Evolutionary conservation across 768 basidiomycete species (phyloP).

Genomic region (Omphalotus guepiniiformis): DNA sequence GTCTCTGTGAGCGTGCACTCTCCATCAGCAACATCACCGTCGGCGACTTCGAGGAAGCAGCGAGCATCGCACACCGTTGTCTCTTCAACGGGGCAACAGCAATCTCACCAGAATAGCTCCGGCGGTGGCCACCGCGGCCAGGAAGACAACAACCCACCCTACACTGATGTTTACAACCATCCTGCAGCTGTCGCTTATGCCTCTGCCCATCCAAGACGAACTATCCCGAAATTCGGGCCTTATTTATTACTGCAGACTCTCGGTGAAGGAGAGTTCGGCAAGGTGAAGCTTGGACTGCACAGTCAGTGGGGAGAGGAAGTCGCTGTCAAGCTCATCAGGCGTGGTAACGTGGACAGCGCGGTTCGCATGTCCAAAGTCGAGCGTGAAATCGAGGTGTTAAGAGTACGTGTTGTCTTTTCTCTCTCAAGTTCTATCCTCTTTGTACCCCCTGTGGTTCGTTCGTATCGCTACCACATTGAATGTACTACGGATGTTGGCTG

Average conservation of each 20-base stretch:
- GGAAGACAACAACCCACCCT: constrained; percentile 43
- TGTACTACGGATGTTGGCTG: no score
- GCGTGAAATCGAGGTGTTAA: constrained; percentile 94
- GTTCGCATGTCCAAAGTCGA: constrained; percentile 93
- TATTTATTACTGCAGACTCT: constrained; percentile 94
- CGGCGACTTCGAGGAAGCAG: constrained; percentile 47
- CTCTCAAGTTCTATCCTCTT: neutral
- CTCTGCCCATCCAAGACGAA: constrained; percentile 77
- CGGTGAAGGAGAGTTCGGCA: constrained; percentile 98
- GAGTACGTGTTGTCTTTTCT: constrained; percentile 49
- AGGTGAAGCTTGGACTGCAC: constrained; percentile 97
- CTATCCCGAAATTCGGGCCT: constrained; percentile 91
- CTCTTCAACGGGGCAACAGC: constrained; percentile 41
- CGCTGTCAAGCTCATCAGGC: constrained; percentile 94
- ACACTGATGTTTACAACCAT: constrained; percentile 77
- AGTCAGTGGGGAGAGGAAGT: constrained; percentile 94
- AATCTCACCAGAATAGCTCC: constrained; percentile 23
- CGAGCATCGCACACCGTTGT: constrained; percentile 73
- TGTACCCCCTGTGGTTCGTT: no score
- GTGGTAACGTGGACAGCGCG: constrained; percentile 85
- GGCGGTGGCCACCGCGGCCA: constrained; percentile 24
- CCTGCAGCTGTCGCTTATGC: constrained; percentile 83
- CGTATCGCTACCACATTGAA: no score
- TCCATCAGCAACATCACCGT: constrained; percentile 35
- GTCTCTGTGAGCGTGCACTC: constrained; percentile 57